phyloP scores from a whole-genome alignment of 2,329 filamentous ascomycete species.

The Diaporthe humulicola region DNA sequence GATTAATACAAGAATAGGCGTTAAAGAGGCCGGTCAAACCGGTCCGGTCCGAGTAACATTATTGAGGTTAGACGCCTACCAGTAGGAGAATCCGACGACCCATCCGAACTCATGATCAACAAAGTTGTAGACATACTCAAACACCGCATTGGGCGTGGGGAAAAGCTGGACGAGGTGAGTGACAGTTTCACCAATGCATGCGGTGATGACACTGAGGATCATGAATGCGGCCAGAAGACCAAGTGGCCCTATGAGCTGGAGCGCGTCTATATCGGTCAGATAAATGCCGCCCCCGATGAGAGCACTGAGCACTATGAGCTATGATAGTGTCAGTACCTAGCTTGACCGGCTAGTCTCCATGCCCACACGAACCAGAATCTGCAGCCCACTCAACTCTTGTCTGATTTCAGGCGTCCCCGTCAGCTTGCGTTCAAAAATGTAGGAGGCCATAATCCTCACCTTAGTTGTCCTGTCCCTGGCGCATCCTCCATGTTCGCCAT shows the following conservation, averaged over 20 bases:
- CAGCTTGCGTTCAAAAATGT: not conserved
- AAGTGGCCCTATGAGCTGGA: slow-evolving; percentile 38
- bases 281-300: slow-evolving; percentile 41
- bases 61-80: slow-evolving; percentile 31
- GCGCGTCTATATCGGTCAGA: slow-evolving; percentile 37
- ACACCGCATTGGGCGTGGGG: slow-evolving; percentile 41
- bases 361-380: slow-evolving; percentile 36
- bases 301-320: slow-evolving; percentile 40
- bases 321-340: not conserved
- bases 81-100: slow-evolving; percentile 41
- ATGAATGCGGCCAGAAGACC: slow-evolving; percentile 39
- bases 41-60: not conserved
- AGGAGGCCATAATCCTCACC: not conserved
- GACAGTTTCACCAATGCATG: slow-evolving; percentile 41
- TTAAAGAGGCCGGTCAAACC: fast-evolving
- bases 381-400: slow-evolving; percentile 35
- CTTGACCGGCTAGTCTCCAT: too few relatives aligned
- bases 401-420: not conserved
- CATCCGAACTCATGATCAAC: slow-evolving; percentile 42
- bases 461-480: not conserved
- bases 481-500: not conserved
- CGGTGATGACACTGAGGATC: slow-evolving; percentile 38
- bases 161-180: slow-evolving; percentile 42
- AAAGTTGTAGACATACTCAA: slow-evolving; percentile 42
- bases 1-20: not conserved